phyloP scores from a whole-genome alignment of 495 filamentous ascomycete species.

The Penicillium bovifimosum region DNA sequence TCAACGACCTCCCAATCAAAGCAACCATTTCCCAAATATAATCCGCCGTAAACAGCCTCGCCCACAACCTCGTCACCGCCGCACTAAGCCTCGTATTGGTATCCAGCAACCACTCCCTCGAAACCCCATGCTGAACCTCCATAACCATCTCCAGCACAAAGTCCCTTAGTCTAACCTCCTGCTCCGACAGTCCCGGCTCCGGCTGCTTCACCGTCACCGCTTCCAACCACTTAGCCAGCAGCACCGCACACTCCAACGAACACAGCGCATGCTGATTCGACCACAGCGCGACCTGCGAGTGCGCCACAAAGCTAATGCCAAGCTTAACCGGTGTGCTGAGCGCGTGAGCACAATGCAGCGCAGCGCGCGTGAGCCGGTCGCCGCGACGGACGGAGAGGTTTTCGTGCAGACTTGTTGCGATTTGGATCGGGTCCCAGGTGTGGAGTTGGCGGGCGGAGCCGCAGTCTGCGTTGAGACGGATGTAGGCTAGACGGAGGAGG shows the following conservation, averaged over 20 bases:
- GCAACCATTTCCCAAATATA: constrained; percentile 65
- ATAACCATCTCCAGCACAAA: constrained; percentile 63
- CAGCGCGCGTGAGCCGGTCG: constrained; percentile 51
- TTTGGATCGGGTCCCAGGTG: constrained; percentile 54
- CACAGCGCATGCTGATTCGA: constrained; percentile 66
- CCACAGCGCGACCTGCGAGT: constrained; percentile 64
- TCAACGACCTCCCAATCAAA: constrained; percentile 56
- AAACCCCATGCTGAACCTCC: constrained; percentile 54
- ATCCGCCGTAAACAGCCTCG: constrained; percentile 60
- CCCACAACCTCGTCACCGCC: constrained; percentile 61
- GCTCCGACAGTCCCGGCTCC: constrained; percentile 37
- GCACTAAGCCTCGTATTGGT: constrained; percentile 57
- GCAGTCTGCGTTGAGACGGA: constrained; percentile 61
- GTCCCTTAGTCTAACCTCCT: constrained; percentile 56
- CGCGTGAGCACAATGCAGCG: constrained; percentile 64
- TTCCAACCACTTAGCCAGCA: constrained; percentile 53
- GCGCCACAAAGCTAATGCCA: constrained; percentile 63
- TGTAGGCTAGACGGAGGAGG: constrained; percentile 59
- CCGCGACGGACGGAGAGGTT: constrained; percentile 54
- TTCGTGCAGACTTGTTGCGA: constrained; percentile 53
- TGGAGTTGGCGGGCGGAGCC: constrained; percentile 56
- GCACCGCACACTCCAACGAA: constrained; percentile 64
- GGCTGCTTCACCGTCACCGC: constrained; percentile 33
- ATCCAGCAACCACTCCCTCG: constrained; percentile 43
- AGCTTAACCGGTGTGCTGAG: constrained; percentile 62